Base-by-base conservation (phyloP, 306 rosid genomes). In the Castanea mollissima region DNA sequence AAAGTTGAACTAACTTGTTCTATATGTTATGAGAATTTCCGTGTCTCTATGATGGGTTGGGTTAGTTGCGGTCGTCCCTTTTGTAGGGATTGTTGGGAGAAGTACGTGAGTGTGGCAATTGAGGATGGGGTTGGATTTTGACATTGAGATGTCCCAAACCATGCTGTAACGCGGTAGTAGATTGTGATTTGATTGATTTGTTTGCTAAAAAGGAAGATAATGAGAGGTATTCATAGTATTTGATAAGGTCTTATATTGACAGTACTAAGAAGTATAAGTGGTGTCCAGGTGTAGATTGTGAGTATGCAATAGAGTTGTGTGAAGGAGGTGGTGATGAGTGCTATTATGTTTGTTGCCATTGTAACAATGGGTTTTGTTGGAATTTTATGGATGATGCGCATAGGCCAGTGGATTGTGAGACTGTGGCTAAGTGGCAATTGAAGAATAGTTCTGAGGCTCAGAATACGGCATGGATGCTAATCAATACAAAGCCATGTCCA, bases 291-390 rank as follows among this genome's bases (percentile, higher is more conserved):
- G 46, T 63, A 3, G 59, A 2, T 34, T 78, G 83, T 51, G 69
- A 31, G 21, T 59, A 32, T 10, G 86, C 55, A 4, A 18, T 69
- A 20, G 8, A 55, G 29, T 78, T 49, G 6, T 57, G 54, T 68
- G 8, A 29, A 1, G 29, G 10, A 25, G 59, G 62, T 8, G 10
- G 2, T 0, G 41, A 4, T 10, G 5, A 4, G 62, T 54, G 2
- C 41, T 49, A 6, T 11, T 77, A 78, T 69, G 80, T 74, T 32
- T 74, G 55, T 1, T 83, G 86, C 34, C 21, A 49, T 21, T 68
- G 76, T 44, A 21, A 29, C 20, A 78, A 57, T 16, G 25, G 23
- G 0, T 74, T 78, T 78, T 83, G 86, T 25, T 83, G 79, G 80
- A 59, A 51, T 2, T 83, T 77, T 35, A 6, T 35, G 41, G 41